Percentiles rank a stretch among this genome's conserved stretches.
Evolutionary conservation across 1,284 basidiomycete species (phyloP).

Genomic region (Schizopora paradoxa): DNA sequence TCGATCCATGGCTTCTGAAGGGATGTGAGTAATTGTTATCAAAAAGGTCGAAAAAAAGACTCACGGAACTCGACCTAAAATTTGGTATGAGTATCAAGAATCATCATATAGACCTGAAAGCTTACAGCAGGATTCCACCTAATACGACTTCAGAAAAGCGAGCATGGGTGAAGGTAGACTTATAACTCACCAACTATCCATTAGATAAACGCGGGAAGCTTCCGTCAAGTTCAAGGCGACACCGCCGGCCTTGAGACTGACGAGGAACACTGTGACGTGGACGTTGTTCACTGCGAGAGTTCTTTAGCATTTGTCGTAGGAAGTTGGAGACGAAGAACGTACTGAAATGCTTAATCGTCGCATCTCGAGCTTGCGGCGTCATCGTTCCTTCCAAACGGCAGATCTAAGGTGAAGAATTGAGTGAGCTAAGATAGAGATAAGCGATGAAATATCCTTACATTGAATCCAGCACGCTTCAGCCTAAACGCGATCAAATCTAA

Average conservation of each 20-base stretch:
- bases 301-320: conserved; percentile 3
- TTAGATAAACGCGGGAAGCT: conserved; percentile 88
- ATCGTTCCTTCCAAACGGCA: conserved; percentile 96
- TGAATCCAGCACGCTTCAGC: conserved; percentile 87
- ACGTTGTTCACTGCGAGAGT: conserved; percentile 75
- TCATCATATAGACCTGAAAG: conserved; percentile 15
- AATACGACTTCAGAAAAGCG: not conserved
- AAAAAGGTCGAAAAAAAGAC: conserved; percentile 25
- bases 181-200: conserved; percentile 66
- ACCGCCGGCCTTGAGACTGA: conserved; percentile 93
- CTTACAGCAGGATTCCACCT: conserved; percentile 79
- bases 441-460: conserved; percentile 40
- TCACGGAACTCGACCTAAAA: conserved; percentile 62
- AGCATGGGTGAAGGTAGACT: not conserved
- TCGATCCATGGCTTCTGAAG: conserved; percentile 91
- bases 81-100: conserved; percentile 10
- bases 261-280: conserved; percentile 93
- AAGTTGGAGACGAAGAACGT: conserved; percentile 26
- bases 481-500: conserved; percentile 90
- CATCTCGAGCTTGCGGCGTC: conserved; percentile 93
- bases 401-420: conserved; percentile 45
- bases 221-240: conserved; percentile 93
- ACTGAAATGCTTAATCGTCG: conserved; percentile 95
- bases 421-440: not conserved
- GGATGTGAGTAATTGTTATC: conserved; percentile 22